Evolutionary conservation across 352 stramenopile genomes (phyloP).

Genomic region (Phytophthora colocasiae): DNA sequence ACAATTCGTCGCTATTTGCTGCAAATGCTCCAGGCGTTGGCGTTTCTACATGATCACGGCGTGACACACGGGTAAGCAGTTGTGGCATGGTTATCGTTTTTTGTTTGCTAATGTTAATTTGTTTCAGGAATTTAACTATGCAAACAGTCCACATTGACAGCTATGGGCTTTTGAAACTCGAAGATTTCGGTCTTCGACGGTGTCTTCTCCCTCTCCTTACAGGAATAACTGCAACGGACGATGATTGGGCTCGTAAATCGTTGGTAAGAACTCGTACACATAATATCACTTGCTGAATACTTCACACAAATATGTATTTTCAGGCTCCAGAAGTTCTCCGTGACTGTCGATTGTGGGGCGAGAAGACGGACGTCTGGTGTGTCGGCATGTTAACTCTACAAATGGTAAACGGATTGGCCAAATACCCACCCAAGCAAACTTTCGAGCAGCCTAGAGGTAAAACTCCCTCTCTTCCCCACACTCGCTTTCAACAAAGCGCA

Average conservation of each 20-base stretch:
- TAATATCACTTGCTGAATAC: not conserved
- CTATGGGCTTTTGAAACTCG: conserved; percentile 60
- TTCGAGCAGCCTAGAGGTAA: conserved; percentile 10
- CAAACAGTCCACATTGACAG: conserved; percentile 69
- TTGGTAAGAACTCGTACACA: conserved; percentile 3
- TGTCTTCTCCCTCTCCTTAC: conserved; percentile 24
- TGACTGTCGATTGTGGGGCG: conserved; percentile 14
- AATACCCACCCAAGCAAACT: not conserved
- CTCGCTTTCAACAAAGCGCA: conserved; percentile 12
- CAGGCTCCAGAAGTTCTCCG: conserved; percentile 41
- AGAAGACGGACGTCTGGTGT: conserved; percentile 65
- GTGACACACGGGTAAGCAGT: conserved; percentile 54
- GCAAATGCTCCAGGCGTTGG: conserved; percentile 62
- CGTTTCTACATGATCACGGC: conserved; percentile 54
- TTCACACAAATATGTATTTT: not conserved
- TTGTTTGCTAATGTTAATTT: not conserved
- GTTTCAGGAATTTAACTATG: conserved; percentile 46
- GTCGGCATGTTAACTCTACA: conserved; percentile 64
- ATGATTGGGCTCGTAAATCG: conserved; percentile 14
- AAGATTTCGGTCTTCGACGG: conserved; percentile 53
- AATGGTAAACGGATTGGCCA: conserved; percentile 47
- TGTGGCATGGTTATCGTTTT: not conserved
- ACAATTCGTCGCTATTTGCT: conserved; percentile 73
- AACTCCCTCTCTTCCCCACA: conserved; percentile 11
- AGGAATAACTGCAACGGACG: not conserved